phyloP scores from a whole-genome alignment of 2,329 filamentous ascomycete species.

The Ophiosphaerella herpotricha region DNA sequence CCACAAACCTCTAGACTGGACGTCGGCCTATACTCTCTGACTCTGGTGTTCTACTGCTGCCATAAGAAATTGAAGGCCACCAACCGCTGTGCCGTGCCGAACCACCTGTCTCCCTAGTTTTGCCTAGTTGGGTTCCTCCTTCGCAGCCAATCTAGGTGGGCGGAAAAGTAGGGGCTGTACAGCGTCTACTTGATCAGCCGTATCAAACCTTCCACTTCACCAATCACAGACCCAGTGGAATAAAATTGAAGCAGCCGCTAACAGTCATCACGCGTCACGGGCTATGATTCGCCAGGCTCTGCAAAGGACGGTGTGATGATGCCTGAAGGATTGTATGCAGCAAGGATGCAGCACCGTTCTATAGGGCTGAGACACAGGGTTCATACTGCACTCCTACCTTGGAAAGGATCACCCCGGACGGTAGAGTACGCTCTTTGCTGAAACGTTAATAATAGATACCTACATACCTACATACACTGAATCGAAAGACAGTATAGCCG shows the following conservation, averaged over 20 bases:
- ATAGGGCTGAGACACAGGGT: constrained; percentile 33
- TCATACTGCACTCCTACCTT: constrained; percentile 12
- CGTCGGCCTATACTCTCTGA: no score
- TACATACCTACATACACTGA: background rate
- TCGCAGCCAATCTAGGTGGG: background rate
- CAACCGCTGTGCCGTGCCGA: no score
- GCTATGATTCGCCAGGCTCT: constrained; percentile 14
- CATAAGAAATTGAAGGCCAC: no score
- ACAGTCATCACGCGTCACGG: background rate
- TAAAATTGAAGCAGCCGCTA: background rate
- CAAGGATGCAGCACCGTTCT: constrained; percentile 11
- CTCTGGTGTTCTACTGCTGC: no score
- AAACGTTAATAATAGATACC: no score
- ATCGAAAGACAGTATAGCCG: background rate
- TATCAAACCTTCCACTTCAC: background rate
- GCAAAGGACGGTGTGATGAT: constrained; percentile 34
- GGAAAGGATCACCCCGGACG: constrained; percentile 3
- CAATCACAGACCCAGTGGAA: background rate
- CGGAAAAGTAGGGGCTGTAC: background rate
- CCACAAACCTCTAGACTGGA: no score
- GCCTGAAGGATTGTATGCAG: constrained; percentile 16
- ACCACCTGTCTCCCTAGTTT: no score
- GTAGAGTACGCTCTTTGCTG: constrained; percentile 2
- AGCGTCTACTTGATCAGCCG: background rate
- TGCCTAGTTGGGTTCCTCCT: background rate